Percentiles rank a stretch among this genome's conserved stretches.
These are phyloP conservation scores for Phytophthora litchii DNA, from an alignment of 352 stramenopile species.

Conservation along the genomic window DNA sequence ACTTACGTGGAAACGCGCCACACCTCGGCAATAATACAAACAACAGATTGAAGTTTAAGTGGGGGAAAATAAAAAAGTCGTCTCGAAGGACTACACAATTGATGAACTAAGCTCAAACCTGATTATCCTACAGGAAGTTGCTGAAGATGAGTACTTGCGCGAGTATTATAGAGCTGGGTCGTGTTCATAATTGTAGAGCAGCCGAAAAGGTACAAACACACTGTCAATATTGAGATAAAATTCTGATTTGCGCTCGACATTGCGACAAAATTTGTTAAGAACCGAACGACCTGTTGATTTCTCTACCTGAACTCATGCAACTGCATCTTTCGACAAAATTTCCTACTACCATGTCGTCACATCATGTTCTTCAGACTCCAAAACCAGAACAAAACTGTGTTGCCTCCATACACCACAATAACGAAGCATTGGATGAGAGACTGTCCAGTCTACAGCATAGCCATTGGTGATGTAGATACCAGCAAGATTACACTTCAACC, in stretches of 20 bases:
- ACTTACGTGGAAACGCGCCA: background rate
- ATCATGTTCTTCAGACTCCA: background rate
- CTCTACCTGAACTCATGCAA: background rate
- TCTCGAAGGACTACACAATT: background rate
- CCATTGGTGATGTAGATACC: background rate
- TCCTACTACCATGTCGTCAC: background rate
- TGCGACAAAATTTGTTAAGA: no score
- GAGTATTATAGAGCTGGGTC: conserved; percentile 5
- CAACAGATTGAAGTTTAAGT: no score
- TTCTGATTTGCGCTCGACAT: no score
- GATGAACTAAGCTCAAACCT: conserved; percentile 4
- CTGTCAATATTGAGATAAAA: background rate
- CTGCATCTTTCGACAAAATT: background rate
- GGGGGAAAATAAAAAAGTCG: background rate
- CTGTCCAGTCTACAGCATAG: no score
- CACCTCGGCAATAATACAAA: background rate
- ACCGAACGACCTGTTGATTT: no score
- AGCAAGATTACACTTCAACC: background rate
- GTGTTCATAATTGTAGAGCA: no score
- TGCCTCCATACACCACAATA: background rate
- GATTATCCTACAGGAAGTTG: conserved; percentile 9
- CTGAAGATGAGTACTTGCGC: conserved; percentile 6
- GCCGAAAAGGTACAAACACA: background rate
- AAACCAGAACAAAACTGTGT: background rate
- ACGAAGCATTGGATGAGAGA: background rate